Conservation (phyloP, 768 basidiomycete species). For the Tylopilus balloui region DNA sequence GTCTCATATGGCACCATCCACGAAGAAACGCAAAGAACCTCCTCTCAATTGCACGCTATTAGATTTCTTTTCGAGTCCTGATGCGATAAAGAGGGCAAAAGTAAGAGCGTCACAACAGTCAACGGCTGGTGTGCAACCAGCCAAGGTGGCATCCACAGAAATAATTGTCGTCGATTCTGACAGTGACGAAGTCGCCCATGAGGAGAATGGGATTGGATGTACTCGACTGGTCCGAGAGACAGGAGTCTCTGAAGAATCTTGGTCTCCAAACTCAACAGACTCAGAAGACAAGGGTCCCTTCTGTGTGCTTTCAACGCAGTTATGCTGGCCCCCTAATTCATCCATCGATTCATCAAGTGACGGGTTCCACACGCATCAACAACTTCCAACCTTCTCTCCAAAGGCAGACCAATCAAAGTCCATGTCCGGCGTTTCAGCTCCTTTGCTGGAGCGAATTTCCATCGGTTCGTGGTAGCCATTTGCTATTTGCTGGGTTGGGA, state of each 20-base stretch:
- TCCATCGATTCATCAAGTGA: not conserved
- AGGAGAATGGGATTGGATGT: not conserved
- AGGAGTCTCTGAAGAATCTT: not conserved
- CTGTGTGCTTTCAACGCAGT: slow-evolving; percentile 26
- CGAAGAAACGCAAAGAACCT: slow-evolving; percentile 34
- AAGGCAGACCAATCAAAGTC: not conserved
- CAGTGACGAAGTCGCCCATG: slow-evolving; percentile 35
- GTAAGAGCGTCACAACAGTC: slow-evolving; percentile 4
- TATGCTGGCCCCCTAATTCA: slow-evolving; percentile 6
- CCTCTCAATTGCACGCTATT: slow-evolving; percentile 38
- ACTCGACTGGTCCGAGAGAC: not conserved
- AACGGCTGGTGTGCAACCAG: not conserved
- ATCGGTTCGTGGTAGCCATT: slow-evolving; percentile 13
- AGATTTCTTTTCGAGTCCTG: slow-evolving; percentile 40
- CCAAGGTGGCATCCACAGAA: slow-evolving; percentile 28
- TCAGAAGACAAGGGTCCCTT: slow-evolving; percentile 10
- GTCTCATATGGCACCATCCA: slow-evolving; percentile 33
- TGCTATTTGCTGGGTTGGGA: not conserved
- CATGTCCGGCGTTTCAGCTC: slow-evolving; percentile 20
- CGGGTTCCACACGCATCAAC: not conserved
- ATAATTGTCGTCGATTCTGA: slow-evolving; percentile 65
- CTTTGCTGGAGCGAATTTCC: slow-evolving; percentile 9
- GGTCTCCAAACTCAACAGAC: not conserved
- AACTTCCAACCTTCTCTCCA: not conserved
- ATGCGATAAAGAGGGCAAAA: slow-evolving; percentile 22